These are phyloP conservation scores for Lactarius sp. DNA, from an alignment of 768 basidiomycete genomes.

Conservation along the genomic window DNA sequence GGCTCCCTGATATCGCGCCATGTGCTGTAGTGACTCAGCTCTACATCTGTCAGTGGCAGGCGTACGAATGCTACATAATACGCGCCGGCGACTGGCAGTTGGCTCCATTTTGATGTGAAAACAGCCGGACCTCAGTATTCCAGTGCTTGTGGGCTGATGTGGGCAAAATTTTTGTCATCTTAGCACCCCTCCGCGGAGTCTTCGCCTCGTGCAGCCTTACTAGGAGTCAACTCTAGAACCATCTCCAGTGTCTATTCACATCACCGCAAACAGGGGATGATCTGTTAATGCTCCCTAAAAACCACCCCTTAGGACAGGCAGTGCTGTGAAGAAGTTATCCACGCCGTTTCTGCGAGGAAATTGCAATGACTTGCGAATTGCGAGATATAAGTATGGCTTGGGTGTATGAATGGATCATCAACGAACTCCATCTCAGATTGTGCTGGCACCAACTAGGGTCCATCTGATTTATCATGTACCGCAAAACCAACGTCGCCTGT, in stretches of 20 bases:
- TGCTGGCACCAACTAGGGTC: background rate
- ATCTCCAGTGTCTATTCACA: background rate
- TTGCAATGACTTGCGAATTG: background rate
- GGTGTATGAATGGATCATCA: background rate
- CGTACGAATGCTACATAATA: background rate
- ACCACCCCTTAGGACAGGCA: background rate
- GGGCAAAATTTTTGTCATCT: background rate
- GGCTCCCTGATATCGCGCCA: too few species aligned
- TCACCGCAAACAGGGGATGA: background rate
- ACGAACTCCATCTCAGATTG: background rate
- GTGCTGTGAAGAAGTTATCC: constrained; percentile 1
- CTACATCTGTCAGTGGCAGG: too few species aligned
- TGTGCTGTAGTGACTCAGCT: too few species aligned
- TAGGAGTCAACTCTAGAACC: background rate
- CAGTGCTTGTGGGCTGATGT: background rate
- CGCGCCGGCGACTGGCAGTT: background rate
- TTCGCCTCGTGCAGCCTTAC: background rate
- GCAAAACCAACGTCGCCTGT: constrained; percentile 23
- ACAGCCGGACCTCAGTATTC: background rate
- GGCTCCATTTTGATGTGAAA: constrained; percentile 13
- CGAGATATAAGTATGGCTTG: constrained; percentile 5
- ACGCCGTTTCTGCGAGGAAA: constrained; percentile 8
- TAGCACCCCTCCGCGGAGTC: background rate
- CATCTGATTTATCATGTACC: constrained; percentile 8
- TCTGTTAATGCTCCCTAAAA: background rate